Conservation (phyloP, 139 green algal species). For the Volvox reticuliferus region DNA sequence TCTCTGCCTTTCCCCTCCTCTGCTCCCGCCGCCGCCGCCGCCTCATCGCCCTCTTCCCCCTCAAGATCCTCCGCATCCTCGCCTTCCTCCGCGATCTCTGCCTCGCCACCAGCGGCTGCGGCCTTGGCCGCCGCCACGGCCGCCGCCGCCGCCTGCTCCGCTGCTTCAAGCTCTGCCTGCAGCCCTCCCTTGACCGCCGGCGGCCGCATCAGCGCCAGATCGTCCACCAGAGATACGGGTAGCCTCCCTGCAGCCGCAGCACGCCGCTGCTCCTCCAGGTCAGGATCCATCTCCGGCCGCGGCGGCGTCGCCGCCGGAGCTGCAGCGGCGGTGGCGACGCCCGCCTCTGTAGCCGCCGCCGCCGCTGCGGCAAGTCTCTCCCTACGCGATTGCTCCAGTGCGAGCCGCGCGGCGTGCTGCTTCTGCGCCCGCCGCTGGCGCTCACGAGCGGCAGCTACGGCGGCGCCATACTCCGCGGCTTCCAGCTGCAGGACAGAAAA, state of each 20-base stretch:
- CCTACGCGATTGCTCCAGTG: neutral
- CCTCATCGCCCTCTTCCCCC: neutral
- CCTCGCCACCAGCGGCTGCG: neutral
- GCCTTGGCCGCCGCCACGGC: neutral
- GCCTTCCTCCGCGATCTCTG: neutral
- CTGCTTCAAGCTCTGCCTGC: neutral
- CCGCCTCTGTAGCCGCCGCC: neutral
- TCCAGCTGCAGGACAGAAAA: conserved; percentile 18
- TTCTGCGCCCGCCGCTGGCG: conserved; percentile 9
- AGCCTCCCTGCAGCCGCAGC: conserved; percentile 15
- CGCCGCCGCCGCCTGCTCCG: neutral
- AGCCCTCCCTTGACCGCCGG: neutral
- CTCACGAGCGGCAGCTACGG: neutral
- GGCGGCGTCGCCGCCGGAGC: neutral
- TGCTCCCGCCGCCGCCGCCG: neutral
- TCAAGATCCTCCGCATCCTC: neutral
- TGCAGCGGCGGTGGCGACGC: neutral
- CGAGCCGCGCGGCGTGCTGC: conserved; percentile 34
- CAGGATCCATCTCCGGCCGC: neutral
- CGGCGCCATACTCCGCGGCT: neutral
- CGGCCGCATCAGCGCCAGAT: conserved; percentile 24
- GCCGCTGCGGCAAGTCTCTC: neutral
- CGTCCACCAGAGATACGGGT: conserved; percentile 11
- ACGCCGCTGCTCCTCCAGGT: conserved; percentile 37
- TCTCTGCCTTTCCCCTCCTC: neutral